Evolutionary conservation across 305 asterid species (phyloP).

Genomic region (Lippia alba): DNA sequence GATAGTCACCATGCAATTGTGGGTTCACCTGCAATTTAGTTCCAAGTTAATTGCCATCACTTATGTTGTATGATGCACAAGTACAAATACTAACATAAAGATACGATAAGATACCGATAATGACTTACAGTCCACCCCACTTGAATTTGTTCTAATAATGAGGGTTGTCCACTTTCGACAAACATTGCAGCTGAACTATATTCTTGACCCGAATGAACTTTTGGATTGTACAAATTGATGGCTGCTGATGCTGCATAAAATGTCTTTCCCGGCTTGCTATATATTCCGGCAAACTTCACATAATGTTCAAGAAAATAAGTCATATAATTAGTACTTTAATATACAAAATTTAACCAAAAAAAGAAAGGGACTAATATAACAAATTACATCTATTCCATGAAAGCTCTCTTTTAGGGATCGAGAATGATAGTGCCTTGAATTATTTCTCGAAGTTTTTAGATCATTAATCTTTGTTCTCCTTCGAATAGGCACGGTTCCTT

Average conservation of each 20-base stretch:
- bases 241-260: not conserved
- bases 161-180: not conserved
- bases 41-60: too few relatives aligned
- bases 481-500: not conserved
- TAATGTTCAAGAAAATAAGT: not conserved
- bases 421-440: not conserved
- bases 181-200: not conserved
- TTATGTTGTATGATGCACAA: too few relatives aligned
- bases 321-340: too few relatives aligned
- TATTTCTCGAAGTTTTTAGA: not conserved
- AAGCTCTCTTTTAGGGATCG: not conserved
- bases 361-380: too few relatives aligned
- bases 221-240: not conserved
- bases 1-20: constrained; percentile 1
- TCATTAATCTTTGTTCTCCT: not conserved
- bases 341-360: too few relatives aligned
- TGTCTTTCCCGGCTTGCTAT: not conserved
- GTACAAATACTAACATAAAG: too few relatives aligned
- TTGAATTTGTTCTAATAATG: not conserved
- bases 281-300: constrained; percentile 8
- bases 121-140: constrained; percentile 4
- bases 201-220: not conserved
- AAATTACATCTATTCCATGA: constrained; percentile 14
- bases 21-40: constrained; percentile 1
- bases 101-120: too few relatives aligned